Percentiles rank a stretch among this genome's conserved stretches.
Conservation (phyloP, 176 grass and related monocot genomes). For the Leersia perrieri region DNA sequence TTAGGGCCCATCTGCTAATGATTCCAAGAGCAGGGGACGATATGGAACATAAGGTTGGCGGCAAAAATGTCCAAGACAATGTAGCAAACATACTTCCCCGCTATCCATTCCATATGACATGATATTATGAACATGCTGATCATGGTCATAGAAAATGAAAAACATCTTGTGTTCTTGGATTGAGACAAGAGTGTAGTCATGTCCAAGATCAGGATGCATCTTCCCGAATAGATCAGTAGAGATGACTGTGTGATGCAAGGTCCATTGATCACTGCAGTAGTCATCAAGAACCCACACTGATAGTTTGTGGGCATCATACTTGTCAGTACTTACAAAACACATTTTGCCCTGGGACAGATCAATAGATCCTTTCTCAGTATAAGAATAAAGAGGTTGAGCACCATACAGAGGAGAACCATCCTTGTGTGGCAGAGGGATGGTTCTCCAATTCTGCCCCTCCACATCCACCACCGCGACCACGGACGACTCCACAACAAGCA, state of each 20-base stretch:
- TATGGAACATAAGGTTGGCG: neutral
- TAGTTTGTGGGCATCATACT: neutral
- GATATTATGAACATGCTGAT: neutral
- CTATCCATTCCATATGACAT: neutral
- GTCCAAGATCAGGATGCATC: neutral
- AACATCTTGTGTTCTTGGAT: neutral
- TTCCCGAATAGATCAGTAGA: neutral
- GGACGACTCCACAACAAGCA: neutral
- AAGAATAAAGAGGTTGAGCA: too few species aligned
- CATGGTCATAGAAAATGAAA: too few species aligned
- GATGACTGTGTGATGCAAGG: neutral
- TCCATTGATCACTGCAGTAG: neutral
- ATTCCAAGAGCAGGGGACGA: neutral
- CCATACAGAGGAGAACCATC: too few species aligned
- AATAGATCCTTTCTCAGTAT: neutral
- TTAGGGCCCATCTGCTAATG: slow-evolving; percentile 7
- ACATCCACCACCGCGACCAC: neutral
- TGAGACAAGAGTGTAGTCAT: neutral
- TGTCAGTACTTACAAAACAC: neutral
- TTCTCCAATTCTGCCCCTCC: neutral
- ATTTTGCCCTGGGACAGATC: neutral
- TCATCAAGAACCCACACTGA: neutral
- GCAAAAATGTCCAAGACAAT: neutral
- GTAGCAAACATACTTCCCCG: neutral
- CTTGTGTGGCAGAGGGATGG: too few species aligned